A percentile compares a stretch with the other conserved stretches of the same genome.
Conservation (phyloP, 225 moss, liverwort and hornwort genomes). For the Ulota crispa region DNA sequence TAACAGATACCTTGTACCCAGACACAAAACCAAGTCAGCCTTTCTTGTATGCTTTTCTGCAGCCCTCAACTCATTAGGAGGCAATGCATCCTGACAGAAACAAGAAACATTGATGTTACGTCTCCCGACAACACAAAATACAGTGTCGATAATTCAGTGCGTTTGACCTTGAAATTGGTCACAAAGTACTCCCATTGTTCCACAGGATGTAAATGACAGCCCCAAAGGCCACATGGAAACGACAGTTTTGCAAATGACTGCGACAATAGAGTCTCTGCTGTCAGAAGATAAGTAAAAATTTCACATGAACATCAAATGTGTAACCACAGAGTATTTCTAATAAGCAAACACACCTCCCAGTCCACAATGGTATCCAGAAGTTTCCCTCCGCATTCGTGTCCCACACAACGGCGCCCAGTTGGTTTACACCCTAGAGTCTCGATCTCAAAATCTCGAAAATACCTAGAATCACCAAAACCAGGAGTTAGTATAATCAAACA, state of each 20-base stretch:
- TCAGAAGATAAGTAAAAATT: not conserved
- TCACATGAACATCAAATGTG: conserved; percentile 7
- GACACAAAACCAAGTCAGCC: conserved; percentile 75
- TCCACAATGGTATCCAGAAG: conserved; percentile 88
- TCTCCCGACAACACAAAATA: conserved; percentile 4
- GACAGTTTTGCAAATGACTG: not conserved
- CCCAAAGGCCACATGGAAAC: not conserved
- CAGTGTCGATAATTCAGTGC: not conserved
- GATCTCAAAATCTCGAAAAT: conserved; percentile 89
- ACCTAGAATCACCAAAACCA: conserved; percentile 51
- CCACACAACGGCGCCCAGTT: conserved; percentile 72
- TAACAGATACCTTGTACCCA: conserved; percentile 73
- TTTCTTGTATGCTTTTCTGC: conserved; percentile 82
- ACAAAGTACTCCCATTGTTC: conserved; percentile 16
- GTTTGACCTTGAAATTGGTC: conserved; percentile 11
- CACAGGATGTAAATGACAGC: not conserved
- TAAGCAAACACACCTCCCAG: conserved; percentile 65
- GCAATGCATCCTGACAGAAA: conserved; percentile 69
- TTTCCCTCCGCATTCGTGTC: conserved; percentile 60
- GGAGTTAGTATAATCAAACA: conserved; percentile 9
- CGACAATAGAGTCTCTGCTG: not conserved
- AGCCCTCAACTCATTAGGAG: conserved; percentile 71
- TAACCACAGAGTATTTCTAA: not conserved
- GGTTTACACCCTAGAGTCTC: conserved; percentile 83
- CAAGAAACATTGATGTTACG: conserved; percentile 10